Base-by-base conservation (phyloP, 495 filamentous ascomycete species). In the Aspergillus diversus region DNA sequence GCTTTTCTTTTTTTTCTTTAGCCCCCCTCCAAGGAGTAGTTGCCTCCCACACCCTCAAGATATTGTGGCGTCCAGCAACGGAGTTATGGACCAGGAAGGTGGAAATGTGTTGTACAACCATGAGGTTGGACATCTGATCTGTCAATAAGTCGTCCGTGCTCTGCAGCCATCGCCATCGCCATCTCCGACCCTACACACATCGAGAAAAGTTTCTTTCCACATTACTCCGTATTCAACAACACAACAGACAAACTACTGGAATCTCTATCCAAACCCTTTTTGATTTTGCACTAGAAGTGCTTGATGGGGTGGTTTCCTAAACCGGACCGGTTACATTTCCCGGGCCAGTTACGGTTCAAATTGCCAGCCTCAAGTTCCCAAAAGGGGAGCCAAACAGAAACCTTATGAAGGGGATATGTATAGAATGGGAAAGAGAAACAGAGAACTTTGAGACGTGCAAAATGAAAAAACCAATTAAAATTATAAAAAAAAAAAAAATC, bases 311-410 rank as follows among this genome's bases (percentile, higher is more conserved):
- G 13, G 1, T 27, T 27, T 27, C 21, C 21, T 27, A 27, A 27
- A 27, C 21, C 21, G 21, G 21, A 27, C 21, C 21, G 21, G 21
- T 27, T 27, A 27, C 21, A 27, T 27, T 27, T 27, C 21, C 21
- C 2, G 21, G 21, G 35, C 55, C 55, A 32, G 35, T 57, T 6
- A 37, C 34, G 15, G 43, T 57, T 27, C 35, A 46, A 17, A 7
- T 8, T 42, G 13, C 53, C 53, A 55, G 53, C 53, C 53, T 55
- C 53, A 55, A 27, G 47, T 7, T 50, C 47, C 47, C 16, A 17
- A 50, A 50, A 50, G 47, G 47, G 47, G 21, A 50, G 15, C 47
- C 21, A 17, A 27, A 17, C 4, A 27, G 47, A 50, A 21, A 49
- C 21, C 21, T 27, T 27, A 27, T 27, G 21, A 27, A 17, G 47